Base-by-base conservation (phyloP, 768 basidiomycete species). In the Coprinopsis cinerea region DNA sequence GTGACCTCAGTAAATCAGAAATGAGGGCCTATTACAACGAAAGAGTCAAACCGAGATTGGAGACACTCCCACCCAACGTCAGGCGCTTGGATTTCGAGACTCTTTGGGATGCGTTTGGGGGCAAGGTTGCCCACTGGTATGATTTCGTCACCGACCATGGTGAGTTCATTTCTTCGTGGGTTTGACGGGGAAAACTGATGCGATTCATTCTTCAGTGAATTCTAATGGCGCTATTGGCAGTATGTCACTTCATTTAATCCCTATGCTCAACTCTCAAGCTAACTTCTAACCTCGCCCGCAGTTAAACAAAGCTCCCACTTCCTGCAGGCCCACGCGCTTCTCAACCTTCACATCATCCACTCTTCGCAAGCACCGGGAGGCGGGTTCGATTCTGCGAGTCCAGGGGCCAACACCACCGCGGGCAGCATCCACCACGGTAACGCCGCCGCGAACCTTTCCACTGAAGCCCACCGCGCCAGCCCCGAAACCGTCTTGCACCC, bases 311-410 rank as follows among this genome's bases (percentile, higher is more conserved):
- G 83, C 51, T 87, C 88, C 0, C 85, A 88, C 59, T 92, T 89
- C 69, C 76, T 92, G 20, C 90, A 92, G 67, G 90, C 90, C 0
- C 86, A 92, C 51, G 75, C 88, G 0, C 70, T 89, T 1, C 76
- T 92, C 48, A 92, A 92, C 56, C 77, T 92, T 13, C 90, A 92
- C 61, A 85, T 92, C 62, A 87, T 92, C 46, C 88, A 92, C 57
- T 84, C 88, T 1, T 83, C 84, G 1, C 85, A 89, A 60, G 66
- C 79, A 0, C 61, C 75, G 0, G 63, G 67, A 2, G 57, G 60
- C 43, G 61, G 62, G 2, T 51, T 51, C 24, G 50, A 51, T 32
- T 9, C 28, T 11, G 22, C 57, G 57, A 9, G 51, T 51, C 18
- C 47, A 51, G 58, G 65, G 6, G 36, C 10, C 44, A 65, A 64